phyloP scores from a whole-genome alignment of 495 filamentous ascomycete species.

The Darksidea phi region DNA sequence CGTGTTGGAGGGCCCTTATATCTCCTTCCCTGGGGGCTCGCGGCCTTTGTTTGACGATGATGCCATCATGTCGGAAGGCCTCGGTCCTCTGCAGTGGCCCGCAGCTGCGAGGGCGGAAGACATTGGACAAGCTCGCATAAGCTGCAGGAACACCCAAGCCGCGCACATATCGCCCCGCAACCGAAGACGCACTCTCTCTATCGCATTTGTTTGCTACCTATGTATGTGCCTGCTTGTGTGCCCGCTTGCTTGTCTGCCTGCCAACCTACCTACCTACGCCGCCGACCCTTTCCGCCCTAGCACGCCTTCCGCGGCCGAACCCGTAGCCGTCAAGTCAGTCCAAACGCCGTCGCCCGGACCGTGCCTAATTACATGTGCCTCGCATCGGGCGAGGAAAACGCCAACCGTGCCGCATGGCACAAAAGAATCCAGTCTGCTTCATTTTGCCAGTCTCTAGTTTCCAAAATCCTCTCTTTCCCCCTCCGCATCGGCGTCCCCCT shows the following conservation, averaged over 20 bases:
- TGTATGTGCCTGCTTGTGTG: not conserved
- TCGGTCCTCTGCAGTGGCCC: slow-evolving; percentile 8
- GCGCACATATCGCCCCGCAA: not conserved
- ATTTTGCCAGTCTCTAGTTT: slow-evolving; percentile 7
- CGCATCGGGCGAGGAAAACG: slow-evolving; percentile 1
- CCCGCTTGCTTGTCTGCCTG: too few relatives aligned
- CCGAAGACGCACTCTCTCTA: not conserved
- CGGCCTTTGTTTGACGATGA: slow-evolving; percentile 6
- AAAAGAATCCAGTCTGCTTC: not conserved
- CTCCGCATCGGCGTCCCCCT: slow-evolving; percentile 58
- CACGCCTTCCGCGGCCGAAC: slow-evolving; percentile 33
- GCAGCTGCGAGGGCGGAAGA: slow-evolving; percentile 10
- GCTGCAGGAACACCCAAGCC: slow-evolving; percentile 17
- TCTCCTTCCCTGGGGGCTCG: not conserved
- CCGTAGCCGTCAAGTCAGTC: slow-evolving; percentile 8
- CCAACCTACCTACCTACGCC: slow-evolving; percentile 14
- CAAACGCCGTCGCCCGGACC: slow-evolving; percentile 5
- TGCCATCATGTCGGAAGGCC: slow-evolving; percentile 7
- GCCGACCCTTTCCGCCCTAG: not conserved
- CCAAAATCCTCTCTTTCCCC: slow-evolving; percentile 52
- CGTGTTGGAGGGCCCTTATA: too few relatives aligned
- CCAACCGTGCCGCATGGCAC: not conserved
- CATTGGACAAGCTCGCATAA: slow-evolving; percentile 6
- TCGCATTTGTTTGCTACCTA: not conserved
- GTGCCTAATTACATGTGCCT: not conserved